Evolutionary conservation across 2,329 filamentous ascomycete genomes (phyloP), one percentile per base, ranked within the genome.

Genomic region (Pseudocercospora musae): DNA sequence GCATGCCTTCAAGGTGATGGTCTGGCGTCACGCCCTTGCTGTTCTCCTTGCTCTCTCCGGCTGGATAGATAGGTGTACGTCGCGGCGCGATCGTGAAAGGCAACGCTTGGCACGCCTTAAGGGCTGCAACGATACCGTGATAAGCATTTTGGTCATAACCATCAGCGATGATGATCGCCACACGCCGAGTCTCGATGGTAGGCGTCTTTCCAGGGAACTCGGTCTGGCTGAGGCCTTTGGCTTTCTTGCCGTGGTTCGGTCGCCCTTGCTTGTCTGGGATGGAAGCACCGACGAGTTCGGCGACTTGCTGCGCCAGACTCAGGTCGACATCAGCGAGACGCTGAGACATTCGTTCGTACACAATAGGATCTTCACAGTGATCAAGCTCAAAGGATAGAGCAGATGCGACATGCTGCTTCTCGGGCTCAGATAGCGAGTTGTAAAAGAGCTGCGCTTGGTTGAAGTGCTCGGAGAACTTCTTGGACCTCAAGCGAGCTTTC

Each of bases 361-460:
- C 90, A 9, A 89, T 75, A 0, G 87, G 85, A 46, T 95, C 91
- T 21, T 94, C 89, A 72, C 91, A 95, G 75, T 94, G 90, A 71
- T 92, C 89, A 0, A 95, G 79, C 76, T 91, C 89, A 70, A 91
- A 92, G 2, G 80, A 80, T 10, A 91, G 81, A 0, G 89, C 85
- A 37, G 78, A 79, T 27, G 79, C 78, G 15, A 89, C 76, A 72
- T 91, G 89, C 11, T 72, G 71, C 76, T 89, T 87, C 76, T 94
- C 91, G 3, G 85, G 79, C 0, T 82, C 77, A 0, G 85, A 85
- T 68, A 94, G 76, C 15, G 89, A 92, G 79, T 94, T 94, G 79
- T 87, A 94, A 79, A 95, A 95, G 1, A 94, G 80, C 72, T 93
- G 89, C 0, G 91, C 90, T 74, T 95, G 91, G 55, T 84, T 87